These are phyloP conservation scores for Beauveria scarabaeidicola DNA, from an alignment of 2,329 filamentous ascomycete genomes.

Conservation along the genomic window DNA sequence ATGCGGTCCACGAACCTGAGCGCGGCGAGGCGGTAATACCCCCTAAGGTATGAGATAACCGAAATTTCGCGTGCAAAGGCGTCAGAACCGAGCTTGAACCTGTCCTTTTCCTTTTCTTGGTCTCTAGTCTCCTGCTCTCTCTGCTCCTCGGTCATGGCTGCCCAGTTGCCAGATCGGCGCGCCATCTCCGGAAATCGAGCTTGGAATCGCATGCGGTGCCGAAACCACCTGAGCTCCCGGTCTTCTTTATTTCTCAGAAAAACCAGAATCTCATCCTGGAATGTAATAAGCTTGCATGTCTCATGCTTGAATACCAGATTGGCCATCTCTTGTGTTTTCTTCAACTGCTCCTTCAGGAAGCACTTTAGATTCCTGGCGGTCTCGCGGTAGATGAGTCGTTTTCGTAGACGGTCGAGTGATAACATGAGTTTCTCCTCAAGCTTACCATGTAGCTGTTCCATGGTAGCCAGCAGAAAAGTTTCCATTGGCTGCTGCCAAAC, in stretches of 20 bases:
- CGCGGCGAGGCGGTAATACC: slow-evolving; percentile 61
- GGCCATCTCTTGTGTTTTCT: slow-evolving; percentile 30
- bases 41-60: slow-evolving; percentile 54
- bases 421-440: slow-evolving; percentile 38
- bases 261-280: slow-evolving; percentile 41
- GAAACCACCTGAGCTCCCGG: slow-evolving; percentile 35
- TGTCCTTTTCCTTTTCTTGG: slow-evolving; percentile 34
- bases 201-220: slow-evolving; percentile 41
- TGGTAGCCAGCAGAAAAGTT: slow-evolving; percentile 38
- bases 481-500: slow-evolving; percentile 50
- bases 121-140: slow-evolving; percentile 33
- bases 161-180: slow-evolving; percentile 29
- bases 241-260: slow-evolving; percentile 37
- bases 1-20: slow-evolving; percentile 53
- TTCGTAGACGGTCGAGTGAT: slow-evolving; percentile 38
- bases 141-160: slow-evolving; percentile 41
- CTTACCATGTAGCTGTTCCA: slow-evolving; percentile 37
- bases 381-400: slow-evolving; percentile 41
- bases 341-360: slow-evolving; percentile 35
- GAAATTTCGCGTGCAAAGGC: slow-evolving; percentile 51
- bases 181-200: slow-evolving; percentile 25
- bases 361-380: slow-evolving; percentile 33
- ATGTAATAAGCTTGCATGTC: slow-evolving; percentile 46
- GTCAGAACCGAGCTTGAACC: slow-evolving; percentile 45
- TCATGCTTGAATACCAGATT: slow-evolving; percentile 44